These are phyloP conservation scores for Samsoniella hepiali DNA, from an alignment of 2,329 filamentous ascomycete genomes.

Conservation along the genomic window DNA sequence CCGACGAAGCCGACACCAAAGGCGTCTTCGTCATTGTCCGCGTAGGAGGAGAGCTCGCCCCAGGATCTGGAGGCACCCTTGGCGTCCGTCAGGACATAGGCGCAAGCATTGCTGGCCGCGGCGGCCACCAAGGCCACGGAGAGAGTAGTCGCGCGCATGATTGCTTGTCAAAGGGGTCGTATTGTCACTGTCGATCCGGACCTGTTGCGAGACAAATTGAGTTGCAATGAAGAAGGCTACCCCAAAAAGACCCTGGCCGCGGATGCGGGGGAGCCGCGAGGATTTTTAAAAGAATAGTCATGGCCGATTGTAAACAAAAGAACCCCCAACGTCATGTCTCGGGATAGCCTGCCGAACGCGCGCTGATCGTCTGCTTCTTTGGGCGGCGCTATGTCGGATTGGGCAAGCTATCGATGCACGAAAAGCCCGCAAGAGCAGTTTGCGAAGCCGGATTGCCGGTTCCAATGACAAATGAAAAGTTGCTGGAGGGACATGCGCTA, in stretches of 20 bases:
- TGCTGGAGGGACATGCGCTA: not conserved
- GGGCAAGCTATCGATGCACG: not conserved
- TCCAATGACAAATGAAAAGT: slow-evolving; percentile 6
- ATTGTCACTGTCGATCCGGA: not conserved
- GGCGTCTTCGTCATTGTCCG: slow-evolving; percentile 40
- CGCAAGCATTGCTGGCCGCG: not conserved
- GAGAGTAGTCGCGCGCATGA: slow-evolving; percentile 8
- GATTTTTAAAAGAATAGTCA: not conserved
- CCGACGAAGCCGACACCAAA: slow-evolving; percentile 48
- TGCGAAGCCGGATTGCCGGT: slow-evolving; percentile 5
- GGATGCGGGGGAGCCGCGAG: not conserved
- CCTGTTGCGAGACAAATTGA: not conserved
- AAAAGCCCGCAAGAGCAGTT: not conserved
- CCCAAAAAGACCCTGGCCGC: not conserved
- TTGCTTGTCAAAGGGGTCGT: not conserved
- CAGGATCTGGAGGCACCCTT: slow-evolving; percentile 33
- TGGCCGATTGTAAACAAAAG: not conserved
- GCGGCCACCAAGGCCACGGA: not conserved
- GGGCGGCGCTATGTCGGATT: slow-evolving; percentile 5
- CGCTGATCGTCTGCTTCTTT: slow-evolving; percentile 5
- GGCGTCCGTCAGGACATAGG: slow-evolving; percentile 29
- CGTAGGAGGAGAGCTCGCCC: slow-evolving; percentile 47
- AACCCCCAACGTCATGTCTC: slow-evolving; percentile 1
- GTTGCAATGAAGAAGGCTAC: not conserved
- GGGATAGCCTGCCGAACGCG: slow-evolving; percentile 2